These are phyloP conservation scores for Euphrasia arctica DNA, from an alignment of 305 asterid species.

Conservation along the genomic window DNA sequence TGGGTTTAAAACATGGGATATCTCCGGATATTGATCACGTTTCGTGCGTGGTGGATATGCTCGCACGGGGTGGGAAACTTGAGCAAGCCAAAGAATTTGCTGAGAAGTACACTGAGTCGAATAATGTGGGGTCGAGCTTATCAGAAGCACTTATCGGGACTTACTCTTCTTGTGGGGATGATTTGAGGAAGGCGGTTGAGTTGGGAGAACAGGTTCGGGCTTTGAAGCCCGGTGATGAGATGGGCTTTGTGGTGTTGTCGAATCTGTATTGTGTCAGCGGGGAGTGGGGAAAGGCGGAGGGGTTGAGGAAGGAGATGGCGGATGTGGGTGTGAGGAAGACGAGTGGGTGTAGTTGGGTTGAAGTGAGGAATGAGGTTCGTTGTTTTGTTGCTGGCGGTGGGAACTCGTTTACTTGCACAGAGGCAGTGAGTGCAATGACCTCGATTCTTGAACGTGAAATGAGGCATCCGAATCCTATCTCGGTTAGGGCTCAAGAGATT, in stretches of 20 bases:
- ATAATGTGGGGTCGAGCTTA: conserved; percentile 25
- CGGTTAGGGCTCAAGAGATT: conserved; percentile 10
- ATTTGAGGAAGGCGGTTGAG: conserved; percentile 30
- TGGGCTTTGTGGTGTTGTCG: conserved; percentile 66
- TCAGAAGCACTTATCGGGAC: conserved; percentile 42
- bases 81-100: conserved; percentile 53
- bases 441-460: conserved; percentile 43
- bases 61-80: conserved; percentile 59
- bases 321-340: conserved; percentile 52
- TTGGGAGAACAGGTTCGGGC: conserved; percentile 35
- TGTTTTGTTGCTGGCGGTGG: conserved; percentile 55
- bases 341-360: conserved; percentile 81
- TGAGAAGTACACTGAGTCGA: conserved; percentile 23
- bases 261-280: conserved; percentile 74
- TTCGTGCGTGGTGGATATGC: conserved; percentile 68
- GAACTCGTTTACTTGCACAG: conserved; percentile 26
- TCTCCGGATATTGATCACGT: conserved; percentile 53
- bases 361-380: conserved; percentile 43
- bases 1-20: conserved; percentile 46
- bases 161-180: conserved; percentile 33
- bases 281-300: conserved; percentile 66
- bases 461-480: conserved; percentile 40
- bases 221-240: conserved; percentile 45
- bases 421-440: conserved; percentile 34
- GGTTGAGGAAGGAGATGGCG: conserved; percentile 51